These are phyloP conservation scores for Sugiyamaella qingdaonensis DNA, from an alignment of 805 yeast genomes.

Conservation along the genomic window DNA sequence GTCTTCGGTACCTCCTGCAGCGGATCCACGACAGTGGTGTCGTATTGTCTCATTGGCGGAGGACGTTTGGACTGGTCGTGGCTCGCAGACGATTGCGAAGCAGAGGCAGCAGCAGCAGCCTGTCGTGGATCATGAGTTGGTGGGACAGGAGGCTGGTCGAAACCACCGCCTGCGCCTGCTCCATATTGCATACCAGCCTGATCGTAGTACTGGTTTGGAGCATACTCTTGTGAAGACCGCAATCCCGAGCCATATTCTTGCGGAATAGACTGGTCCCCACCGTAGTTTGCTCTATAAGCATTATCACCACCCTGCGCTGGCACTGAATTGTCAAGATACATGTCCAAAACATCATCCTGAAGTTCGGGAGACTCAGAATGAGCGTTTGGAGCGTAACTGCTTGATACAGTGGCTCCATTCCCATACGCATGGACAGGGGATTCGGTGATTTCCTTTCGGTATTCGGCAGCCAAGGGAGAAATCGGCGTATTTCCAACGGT, in stretches of 20 bases:
- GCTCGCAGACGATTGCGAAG: not conserved
- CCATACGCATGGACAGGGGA: constrained; percentile 7
- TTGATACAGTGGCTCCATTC: not conserved
- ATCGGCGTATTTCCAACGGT: constrained; percentile 17
- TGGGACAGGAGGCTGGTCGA: constrained; percentile 1
- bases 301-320: not conserved
- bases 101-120: not conserved
- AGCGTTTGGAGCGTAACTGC: not conserved
- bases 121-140: constrained; percentile 1
- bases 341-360: constrained; percentile 5
- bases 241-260: not conserved
- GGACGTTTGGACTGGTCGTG: constrained; percentile 8
- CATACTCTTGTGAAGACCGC: not conserved
- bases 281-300: not conserved
- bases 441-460: constrained; percentile 15
- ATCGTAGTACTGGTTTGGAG: not conserved
- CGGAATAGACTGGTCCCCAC: not conserved
- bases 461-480: constrained; percentile 22
- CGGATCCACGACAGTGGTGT: constrained; percentile 6
- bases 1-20: constrained; percentile 12
- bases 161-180: not conserved
- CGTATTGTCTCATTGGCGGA: constrained; percentile 15
- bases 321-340: constrained; percentile 3
- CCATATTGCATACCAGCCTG: not conserved
- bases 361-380: not conserved